Percentiles rank a stretch among this genome's conserved stretches.
Conservation (phyloP, 305 asterid genomes). For the Plantago rigida region DNA sequence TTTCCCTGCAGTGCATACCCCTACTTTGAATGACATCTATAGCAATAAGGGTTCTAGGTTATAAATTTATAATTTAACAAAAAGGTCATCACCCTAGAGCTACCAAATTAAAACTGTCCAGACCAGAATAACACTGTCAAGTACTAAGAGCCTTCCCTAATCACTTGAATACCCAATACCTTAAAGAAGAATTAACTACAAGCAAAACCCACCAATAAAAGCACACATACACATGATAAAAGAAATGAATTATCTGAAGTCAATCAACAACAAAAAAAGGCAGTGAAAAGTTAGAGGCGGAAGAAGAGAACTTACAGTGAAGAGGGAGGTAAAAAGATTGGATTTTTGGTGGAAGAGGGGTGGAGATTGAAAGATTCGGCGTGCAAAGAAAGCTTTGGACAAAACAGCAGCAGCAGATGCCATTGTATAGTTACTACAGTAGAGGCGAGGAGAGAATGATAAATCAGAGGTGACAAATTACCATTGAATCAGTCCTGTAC, state of each 20-base stretch:
- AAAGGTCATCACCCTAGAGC: too few species aligned
- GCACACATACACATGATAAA: not conserved
- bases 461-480: conserved; percentile 24
- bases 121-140: too few species aligned
- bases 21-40: too few species aligned
- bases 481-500: not conserved
- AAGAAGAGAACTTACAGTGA: conserved; percentile 40
- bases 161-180: too few species aligned
- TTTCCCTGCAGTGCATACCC: too few species aligned
- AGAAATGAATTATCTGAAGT: not conserved
- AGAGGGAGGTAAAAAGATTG: conserved; percentile 31
- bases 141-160: too few species aligned
- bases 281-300: conserved; percentile 28
- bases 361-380: conserved; percentile 40
- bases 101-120: too few species aligned
- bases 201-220: too few species aligned
- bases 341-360: conserved; percentile 29
- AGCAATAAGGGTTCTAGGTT: too few species aligned
- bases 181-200: too few species aligned
- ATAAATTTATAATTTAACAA: too few species aligned
- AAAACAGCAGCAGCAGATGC: conserved; percentile 59
- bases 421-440: conserved; percentile 25
- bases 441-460: not conserved
- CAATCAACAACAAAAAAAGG: conserved; percentile 25
- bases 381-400: conserved; percentile 49